phyloP scores from a whole-genome alignment of 2,329 filamentous ascomycete species.

The Fusarium euwallaceae region DNA sequence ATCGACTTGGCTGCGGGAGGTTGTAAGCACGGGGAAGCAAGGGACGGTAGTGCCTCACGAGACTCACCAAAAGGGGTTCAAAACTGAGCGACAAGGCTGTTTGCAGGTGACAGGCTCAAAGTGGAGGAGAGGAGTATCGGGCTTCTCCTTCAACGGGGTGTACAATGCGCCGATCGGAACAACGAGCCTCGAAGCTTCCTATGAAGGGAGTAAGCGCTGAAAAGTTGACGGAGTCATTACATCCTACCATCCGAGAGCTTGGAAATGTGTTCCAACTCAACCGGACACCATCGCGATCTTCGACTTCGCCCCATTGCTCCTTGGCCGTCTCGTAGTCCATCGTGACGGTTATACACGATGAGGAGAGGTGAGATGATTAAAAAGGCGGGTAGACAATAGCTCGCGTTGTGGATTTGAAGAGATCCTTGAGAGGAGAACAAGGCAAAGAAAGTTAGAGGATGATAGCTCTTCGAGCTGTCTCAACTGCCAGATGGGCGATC shows the following conservation, averaged over 20 bases:
- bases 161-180: conserved; percentile 97
- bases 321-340: conserved; percentile 97
- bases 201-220: conserved; percentile 24
- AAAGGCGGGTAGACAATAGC: no score
- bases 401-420: no score
- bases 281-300: conserved; percentile 95
- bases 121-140: conserved; percentile 87
- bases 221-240: conserved; percentile 24
- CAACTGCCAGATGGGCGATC: background rate
- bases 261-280: conserved; percentile 99
- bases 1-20: conserved; percentile 77
- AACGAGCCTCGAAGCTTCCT: conserved; percentile 95
- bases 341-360: background rate
- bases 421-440: background rate
- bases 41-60: background rate
- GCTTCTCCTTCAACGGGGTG: conserved; percentile 95
- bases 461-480: background rate
- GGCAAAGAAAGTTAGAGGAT: background rate
- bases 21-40: conserved; percentile 40
- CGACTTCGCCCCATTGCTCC: conserved; percentile 95
- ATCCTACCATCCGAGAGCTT: conserved; percentile 92
- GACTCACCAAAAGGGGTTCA: conserved; percentile 95
- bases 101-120: conserved; percentile 99
- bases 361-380: background rate
- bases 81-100: conserved; percentile 91